Conservation (phyloP, 805 yeast genomes). For the Metschnikowia proteae region DNA sequence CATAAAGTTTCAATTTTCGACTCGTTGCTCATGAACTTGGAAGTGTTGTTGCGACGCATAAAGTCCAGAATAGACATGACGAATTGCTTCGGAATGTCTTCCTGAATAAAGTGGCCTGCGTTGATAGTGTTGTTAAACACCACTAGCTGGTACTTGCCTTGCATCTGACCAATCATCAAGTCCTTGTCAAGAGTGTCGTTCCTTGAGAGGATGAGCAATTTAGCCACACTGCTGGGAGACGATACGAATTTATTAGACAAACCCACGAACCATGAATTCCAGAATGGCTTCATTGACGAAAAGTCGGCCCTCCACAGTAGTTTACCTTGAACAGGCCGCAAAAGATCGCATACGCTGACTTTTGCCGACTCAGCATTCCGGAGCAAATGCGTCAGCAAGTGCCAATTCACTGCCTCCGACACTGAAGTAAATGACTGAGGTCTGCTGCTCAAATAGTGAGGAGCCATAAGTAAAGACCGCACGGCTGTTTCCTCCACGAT, state of each 20-base stretch:
- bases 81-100: constrained; percentile 73
- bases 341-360: constrained; percentile 72
- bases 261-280: constrained; percentile 81
- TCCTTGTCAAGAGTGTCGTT: constrained; percentile 83
- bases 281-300: constrained; percentile 54
- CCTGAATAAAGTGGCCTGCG: constrained; percentile 93
- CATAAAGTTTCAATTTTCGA: constrained; percentile 34
- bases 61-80: constrained; percentile 53
- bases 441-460: constrained; percentile 56
- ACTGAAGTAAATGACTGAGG: constrained; percentile 57
- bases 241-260: constrained; percentile 51
- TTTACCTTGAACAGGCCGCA: constrained; percentile 24
- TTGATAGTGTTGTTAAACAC: constrained; percentile 55
- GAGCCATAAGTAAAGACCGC: constrained; percentile 63
- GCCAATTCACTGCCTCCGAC: constrained; percentile 77
- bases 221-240: constrained; percentile 36
- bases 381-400: constrained; percentile 52
- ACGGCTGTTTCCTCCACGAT: constrained; percentile 93
- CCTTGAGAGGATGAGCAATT: constrained; percentile 78
- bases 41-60: constrained; percentile 42
- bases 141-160: constrained; percentile 87
- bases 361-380: constrained; percentile 59
- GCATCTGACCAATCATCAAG: constrained; percentile 95
- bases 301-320: constrained; percentile 66
- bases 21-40: constrained; percentile 28